Evolutionary conservation across 768 basidiomycete species (phyloP).

Genomic region (Tricholoma terreum): DNA sequence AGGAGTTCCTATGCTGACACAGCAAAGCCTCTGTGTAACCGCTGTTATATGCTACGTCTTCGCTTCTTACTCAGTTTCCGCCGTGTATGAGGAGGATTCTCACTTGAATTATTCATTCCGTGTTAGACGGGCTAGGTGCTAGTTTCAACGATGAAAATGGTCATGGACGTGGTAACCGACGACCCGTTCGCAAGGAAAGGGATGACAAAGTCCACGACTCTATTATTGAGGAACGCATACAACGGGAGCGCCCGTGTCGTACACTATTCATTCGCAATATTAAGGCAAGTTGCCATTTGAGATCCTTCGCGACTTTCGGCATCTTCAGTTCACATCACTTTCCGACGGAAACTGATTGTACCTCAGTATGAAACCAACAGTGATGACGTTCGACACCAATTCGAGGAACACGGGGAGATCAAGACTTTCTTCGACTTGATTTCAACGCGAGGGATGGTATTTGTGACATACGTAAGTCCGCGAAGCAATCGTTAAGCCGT

Average conservation of each 20-base stretch:
- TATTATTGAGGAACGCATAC: slow-evolving; percentile 91
- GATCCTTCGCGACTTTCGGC: slow-evolving; percentile 13
- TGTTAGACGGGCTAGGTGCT: slow-evolving; percentile 63
- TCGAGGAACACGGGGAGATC: slow-evolving; percentile 93
- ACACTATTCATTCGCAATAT: slow-evolving; percentile 98
- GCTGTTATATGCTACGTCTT: slow-evolving; percentile 44
- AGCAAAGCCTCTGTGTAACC: slow-evolving; percentile 34
- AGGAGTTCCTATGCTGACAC: slow-evolving; percentile 24
- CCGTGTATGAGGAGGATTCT: slow-evolving; percentile 41
- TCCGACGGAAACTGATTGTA: slow-evolving; percentile 9
- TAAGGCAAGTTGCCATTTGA: slow-evolving; percentile 67
- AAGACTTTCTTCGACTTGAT: slow-evolving; percentile 97
- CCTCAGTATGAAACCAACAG: slow-evolving; percentile 86
- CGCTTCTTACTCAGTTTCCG: slow-evolving; percentile 38
- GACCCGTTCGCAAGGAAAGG: slow-evolving; percentile 65
- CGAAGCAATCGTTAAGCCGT: background rate
- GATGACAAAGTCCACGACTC: slow-evolving; percentile 90
- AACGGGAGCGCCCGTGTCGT: slow-evolving; percentile 91
- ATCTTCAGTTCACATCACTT: slow-evolving; percentile 7
- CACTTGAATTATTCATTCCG: slow-evolving; percentile 46
- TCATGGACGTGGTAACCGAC: slow-evolving; percentile 30
- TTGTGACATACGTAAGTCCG: slow-evolving; percentile 91
- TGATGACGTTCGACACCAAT: slow-evolving; percentile 76
- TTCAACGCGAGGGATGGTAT: slow-evolving; percentile 95
- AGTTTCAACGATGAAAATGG: slow-evolving; percentile 53